Evolutionary conservation across 352 stramenopile genomes (phyloP).

Genomic region (Pythium guiyangense): DNA sequence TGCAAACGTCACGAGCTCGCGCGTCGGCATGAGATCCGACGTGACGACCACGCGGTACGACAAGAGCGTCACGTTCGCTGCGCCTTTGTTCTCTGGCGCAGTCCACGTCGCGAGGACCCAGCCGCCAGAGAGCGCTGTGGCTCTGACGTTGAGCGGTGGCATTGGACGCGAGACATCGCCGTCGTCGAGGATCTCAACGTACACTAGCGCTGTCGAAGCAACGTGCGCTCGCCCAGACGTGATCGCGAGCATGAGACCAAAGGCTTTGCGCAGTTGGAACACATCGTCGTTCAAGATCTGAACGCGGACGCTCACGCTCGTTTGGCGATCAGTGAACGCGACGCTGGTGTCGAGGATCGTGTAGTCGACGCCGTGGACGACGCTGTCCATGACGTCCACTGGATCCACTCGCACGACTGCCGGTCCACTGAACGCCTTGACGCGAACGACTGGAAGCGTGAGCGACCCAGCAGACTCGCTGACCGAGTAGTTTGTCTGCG

Average conservation of each 20-base stretch:
- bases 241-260: conserved; percentile 25
- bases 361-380: conserved; percentile 30
- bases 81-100: conserved; percentile 25
- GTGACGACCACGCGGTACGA: conserved; percentile 23
- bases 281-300: conserved; percentile 42
- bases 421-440: conserved; percentile 23
- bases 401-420: conserved; percentile 16
- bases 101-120: conserved; percentile 26
- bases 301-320: conserved; percentile 11
- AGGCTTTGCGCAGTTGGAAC: conserved; percentile 38
- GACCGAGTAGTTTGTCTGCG: conserved; percentile 17
- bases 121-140: conserved; percentile 22
- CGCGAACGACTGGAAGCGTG: conserved; percentile 19
- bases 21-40: conserved; percentile 9
- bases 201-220: conserved; percentile 1
- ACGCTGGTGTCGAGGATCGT: conserved; percentile 11
- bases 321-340: conserved; percentile 22
- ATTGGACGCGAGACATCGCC: conserved; percentile 39
- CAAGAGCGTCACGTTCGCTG: conserved; percentile 21
- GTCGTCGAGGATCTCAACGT: conserved; percentile 49
- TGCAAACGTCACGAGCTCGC: conserved; percentile 14
- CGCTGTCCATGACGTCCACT: conserved; percentile 7
- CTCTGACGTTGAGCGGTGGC: conserved; percentile 14
- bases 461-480: conserved; percentile 22
- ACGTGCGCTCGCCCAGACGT: conserved; percentile 21